Conservation (phyloP, 306 rosid genomes). For the Potentilla sterilis region DNA sequence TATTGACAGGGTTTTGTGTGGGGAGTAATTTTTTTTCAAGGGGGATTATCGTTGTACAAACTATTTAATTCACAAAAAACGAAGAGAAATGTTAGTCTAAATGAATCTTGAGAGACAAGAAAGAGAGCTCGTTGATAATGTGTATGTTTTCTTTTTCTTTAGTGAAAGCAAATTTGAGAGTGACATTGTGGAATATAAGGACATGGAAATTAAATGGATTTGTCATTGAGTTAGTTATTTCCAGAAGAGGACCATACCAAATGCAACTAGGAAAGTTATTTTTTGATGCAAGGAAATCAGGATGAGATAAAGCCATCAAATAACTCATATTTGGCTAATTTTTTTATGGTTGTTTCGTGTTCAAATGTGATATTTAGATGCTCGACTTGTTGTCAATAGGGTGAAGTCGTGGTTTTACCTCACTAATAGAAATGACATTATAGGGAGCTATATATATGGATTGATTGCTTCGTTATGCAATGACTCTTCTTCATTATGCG, state of each 20-base stretch:
- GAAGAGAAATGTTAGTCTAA: neutral
- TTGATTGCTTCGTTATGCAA: too few relatives aligned
- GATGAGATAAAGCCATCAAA: too few relatives aligned
- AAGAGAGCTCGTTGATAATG: neutral
- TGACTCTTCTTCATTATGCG: too few relatives aligned
- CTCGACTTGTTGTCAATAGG: too few relatives aligned
- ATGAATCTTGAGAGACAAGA: neutral
- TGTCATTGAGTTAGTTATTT: neutral
- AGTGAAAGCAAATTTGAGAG: neutral
- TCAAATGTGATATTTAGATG: too few relatives aligned
- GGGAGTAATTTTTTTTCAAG: neutral
- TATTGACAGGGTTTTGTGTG: neutral
- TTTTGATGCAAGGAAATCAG: neutral
- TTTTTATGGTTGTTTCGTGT: too few relatives aligned
- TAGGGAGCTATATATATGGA: too few relatives aligned
- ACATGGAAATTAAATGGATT: neutral
- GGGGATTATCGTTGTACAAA: neutral
- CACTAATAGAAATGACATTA: too few relatives aligned
- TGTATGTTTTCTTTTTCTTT: neutral
- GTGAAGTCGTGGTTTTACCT: too few relatives aligned
- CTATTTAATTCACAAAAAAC: neutral
- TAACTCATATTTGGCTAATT: too few relatives aligned
- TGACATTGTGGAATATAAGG: neutral
- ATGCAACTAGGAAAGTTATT: neutral
- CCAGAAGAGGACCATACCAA: neutral